These are phyloP conservation scores for Megacollybia marginata DNA, from an alignment of 768 basidiomycete species.

Conservation along the genomic window DNA sequence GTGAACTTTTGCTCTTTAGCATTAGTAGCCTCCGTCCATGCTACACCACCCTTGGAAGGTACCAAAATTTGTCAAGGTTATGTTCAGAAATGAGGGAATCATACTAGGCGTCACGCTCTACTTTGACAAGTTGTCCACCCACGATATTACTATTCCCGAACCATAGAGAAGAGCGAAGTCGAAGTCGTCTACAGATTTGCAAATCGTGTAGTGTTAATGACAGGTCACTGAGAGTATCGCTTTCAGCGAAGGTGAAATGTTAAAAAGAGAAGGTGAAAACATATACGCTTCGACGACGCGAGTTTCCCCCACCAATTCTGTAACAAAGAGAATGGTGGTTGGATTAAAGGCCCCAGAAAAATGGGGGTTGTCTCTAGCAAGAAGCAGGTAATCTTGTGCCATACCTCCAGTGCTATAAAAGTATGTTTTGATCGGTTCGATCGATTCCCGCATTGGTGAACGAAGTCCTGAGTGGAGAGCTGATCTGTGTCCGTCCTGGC, in stretches of 20 bases:
- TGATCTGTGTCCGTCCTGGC: conserved; percentile 14
- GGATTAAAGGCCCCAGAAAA: conserved; percentile 64
- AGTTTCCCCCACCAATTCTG: conserved; percentile 38
- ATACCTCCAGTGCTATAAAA: conserved; percentile 53
- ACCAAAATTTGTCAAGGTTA: conserved; percentile 19
- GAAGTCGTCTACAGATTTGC: conserved; percentile 25
- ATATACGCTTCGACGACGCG: conserved; percentile 55
- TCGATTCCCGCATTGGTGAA: conserved; percentile 56
- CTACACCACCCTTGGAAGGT: conserved; percentile 42
- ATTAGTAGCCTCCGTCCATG: conserved; percentile 47
- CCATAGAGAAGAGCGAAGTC: conserved; percentile 29
- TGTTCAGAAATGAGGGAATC: conserved; percentile 27
- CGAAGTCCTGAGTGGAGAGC: conserved; percentile 35
- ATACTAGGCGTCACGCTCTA: conserved; percentile 44
- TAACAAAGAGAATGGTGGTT: conserved; percentile 53
- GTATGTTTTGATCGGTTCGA: conserved; percentile 38
- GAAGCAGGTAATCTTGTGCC: conserved; percentile 72
- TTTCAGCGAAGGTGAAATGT: conserved; percentile 6
- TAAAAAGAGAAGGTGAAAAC: conserved; percentile 59
- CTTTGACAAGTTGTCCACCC: conserved; percentile 34
- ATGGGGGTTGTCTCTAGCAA: conserved; percentile 68
- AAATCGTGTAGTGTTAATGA: conserved; percentile 33
- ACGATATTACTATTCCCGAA: conserved; percentile 30
- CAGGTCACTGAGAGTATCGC: conserved; percentile 28
- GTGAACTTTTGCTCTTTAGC: conserved; percentile 44